A percentile compares a stretch with the other conserved stretches of the same genome.
Evolutionary conservation across 331 rosid genomes (phyloP).

Genomic region (Phaseolus coccineus): DNA sequence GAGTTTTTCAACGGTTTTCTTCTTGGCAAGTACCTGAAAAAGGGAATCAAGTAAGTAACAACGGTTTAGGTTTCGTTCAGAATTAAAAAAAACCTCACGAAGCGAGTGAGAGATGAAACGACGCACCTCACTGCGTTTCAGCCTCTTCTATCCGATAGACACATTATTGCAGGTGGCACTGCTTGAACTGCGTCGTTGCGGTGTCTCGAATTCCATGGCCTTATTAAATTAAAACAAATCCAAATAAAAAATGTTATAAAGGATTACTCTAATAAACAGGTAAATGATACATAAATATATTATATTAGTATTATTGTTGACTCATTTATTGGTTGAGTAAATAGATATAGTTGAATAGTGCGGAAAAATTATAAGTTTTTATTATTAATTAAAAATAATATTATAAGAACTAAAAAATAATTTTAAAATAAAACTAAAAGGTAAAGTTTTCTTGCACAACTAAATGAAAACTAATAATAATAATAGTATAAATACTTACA

Average conservation of each 20-base stretch:
- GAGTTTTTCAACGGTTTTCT: slow-evolving; percentile 64
- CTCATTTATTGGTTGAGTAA: neutral
- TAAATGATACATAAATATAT: neutral
- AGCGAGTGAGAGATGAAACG: neutral
- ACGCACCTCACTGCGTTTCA: slow-evolving; percentile 60
- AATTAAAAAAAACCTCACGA: neutral
- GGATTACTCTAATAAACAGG: neutral
- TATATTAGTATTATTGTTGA: neutral
- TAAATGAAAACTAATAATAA: too few species aligned
- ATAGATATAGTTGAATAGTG: too few species aligned
- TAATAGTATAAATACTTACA: too few species aligned
- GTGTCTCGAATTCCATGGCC: slow-evolving; percentile 52
- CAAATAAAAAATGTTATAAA: neutral
- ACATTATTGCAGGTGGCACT: neutral
- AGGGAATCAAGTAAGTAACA: neutral
- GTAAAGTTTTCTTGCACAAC: too few species aligned
- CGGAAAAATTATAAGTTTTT: too few species aligned
- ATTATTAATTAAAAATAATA: too few species aligned
- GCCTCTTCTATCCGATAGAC: slow-evolving; percentile 45
- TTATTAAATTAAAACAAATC: neutral
- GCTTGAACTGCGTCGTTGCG: slow-evolving; percentile 40
- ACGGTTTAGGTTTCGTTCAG: neutral
- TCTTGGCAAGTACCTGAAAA: slow-evolving; percentile 70
- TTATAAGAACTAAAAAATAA: too few species aligned
- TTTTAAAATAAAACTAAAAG: too few species aligned